Evolutionary conservation across 75 land plant genomes (phyloP), one percentile per base, ranked within the genome.

Genomic region (Sequoiadendron giganteum): DNA sequence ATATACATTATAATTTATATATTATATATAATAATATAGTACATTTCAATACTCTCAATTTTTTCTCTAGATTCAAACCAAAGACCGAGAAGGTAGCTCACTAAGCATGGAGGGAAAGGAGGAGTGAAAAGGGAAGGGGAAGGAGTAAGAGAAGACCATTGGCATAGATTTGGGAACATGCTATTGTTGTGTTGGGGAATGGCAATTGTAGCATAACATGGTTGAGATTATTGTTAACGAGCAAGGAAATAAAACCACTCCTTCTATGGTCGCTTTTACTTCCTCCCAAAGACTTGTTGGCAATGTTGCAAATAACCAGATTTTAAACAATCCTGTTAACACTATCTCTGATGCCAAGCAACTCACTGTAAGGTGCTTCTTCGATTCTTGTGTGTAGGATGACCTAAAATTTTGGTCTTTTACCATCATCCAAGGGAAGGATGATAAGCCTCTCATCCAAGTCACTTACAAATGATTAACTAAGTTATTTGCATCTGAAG

Each of bases 371-470:
- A 43, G 90, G 83, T 2, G 55, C 30, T 78, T 89, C 61, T 45
- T 36, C 21, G 88, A 89, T 77, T 42, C 88, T 8, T 86, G 48
- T 36, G 70, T 89, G 70, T 88, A 70, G 84, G 49, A n/a, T 28
- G 83, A 86, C 45, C 39, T 89, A 1, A 39, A 89, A 49, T 82
- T 68, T 14, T 89, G 84, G 90, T 88, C 88, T 3, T 89, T 89
- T 84, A 86, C 18, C 32, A 83, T 89, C 18, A 38, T 76, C 13
- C 19, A 25, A 19, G 90, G 58, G 78, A n/a, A 58, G 2, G 77
- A 45, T n/a, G 90, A 90, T 19, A 84, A 88, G 90, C 86, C 91
- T 19, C 1, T 90, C 80, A 52, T 90, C 43, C 25, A 39, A 32
- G 86, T 87, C 32, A 34, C n/a, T 16, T 85, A 85, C 86, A 84